Evolutionary conservation across 306 rosid genomes (phyloP), one percentile per base, ranked within the genome.

Genomic region (Psophocarpus tetragonolobus): DNA sequence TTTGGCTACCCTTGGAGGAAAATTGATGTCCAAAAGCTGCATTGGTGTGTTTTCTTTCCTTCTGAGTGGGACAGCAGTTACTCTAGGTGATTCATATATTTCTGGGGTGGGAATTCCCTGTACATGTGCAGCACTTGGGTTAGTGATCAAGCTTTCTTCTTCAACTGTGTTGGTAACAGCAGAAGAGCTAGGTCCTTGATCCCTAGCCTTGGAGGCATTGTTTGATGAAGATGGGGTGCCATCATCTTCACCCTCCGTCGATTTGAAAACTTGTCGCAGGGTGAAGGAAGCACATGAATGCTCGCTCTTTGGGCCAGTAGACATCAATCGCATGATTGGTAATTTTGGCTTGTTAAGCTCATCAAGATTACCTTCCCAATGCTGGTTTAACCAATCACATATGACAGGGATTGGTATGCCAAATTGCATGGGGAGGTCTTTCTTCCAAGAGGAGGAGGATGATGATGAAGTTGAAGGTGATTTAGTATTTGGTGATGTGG

Each of bases 41-140:
- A 83, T 33, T 26, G 78, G 91, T 15, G 78, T 64, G 50, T 62
- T 85, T 81, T 88, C 91, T 65, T 82, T 90, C 78, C 79, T 90
- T 80, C 88, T 77, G 38, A 92, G 70, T 36, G 98, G 97, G 53
- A 71, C 74, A 12, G 98, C 63, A 71, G 90, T 96, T 77, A 93
- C 79, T 83, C 90, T 90, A 0, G 97, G 99, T 3, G 99, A 90
- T 86, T 93, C 99, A 18, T 91, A 96, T 77, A 96, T 92, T 85
- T 96, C 99, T 13, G 99, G 99, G 56, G 98, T 93, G 57, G 96
- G 98, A 84, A 96, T 93, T 51, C 99, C 99, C 61, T 90, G 98
- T n/a, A 86, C 80, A 82, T 86, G 94, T 65, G 83, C 83, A 21
- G 85, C 81, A 56, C 78, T 89, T 8, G 83, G 80, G 71, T 87